Base-by-base conservation (phyloP, 2,329 filamentous ascomycete species). In the Fusarium domesticum region DNA sequence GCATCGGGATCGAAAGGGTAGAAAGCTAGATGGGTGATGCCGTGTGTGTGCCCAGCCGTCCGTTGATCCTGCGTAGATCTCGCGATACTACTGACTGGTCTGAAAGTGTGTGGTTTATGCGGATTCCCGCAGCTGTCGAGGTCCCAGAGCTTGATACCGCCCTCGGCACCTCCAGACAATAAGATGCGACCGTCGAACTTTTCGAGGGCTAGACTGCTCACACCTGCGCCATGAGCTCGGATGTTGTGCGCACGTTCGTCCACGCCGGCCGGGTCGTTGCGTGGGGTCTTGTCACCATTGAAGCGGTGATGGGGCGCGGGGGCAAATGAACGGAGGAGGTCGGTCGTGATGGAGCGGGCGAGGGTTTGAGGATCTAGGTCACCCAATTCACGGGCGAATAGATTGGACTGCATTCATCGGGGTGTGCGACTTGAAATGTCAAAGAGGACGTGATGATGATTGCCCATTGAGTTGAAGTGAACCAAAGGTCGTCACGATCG, bases 111-210 rank as follows among this genome's bases (percentile, higher is more conserved):
- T 28, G 64, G 65, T 48, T 49, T 64, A 50, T 68, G 70, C 6
- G 71, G 66, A 48, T 72, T 72, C 11, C 62, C 64, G 54, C 73
- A 71, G 38, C 77, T 70, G 59, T 95, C 87, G 6, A 96, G 77
- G 67, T 96, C 85, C 91, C 91, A 96, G 35, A 96, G 70, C 54
- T 84, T 87, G 60, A 96, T 81, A 1, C 86, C 87, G 8, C 87
- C 88, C 62, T 96, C 89, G 5, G 88, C 85, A 20, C 91, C 90
- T 4, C 89, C 92, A 1, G 91, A 95, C 2, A 96, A 68, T 50
- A 96, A 76, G 54, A 87, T 86, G 57, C 64, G 62, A 3, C 87
- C 89, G 51, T 93, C 87, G 60, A 93, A 89, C 38, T 83, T 81
- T 60, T 96, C 91, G 31, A 96, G 77, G 0, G 86, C 83, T 32